Evolutionary conservation across 805 yeast species (phyloP).

Genomic region (Cyberlindnera galapagoensis): DNA sequence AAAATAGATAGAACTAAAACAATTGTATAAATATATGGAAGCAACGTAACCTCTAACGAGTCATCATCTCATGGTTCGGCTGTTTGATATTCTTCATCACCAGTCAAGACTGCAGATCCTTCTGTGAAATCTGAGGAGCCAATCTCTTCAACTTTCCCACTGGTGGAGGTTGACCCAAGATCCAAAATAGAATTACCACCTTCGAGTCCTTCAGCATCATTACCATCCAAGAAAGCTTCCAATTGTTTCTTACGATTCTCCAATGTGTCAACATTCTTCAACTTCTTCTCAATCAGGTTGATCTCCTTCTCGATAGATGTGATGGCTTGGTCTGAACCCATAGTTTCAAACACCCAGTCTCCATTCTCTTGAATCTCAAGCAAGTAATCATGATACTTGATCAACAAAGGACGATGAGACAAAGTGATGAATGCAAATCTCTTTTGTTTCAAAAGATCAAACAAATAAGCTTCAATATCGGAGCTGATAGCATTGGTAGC

Average conservation of each 20-base stretch:
- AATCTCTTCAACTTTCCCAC: too few species aligned
- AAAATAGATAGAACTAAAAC: neutral
- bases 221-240: slow-evolving; percentile 29
- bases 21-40: neutral
- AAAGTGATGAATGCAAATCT: slow-evolving; percentile 75
- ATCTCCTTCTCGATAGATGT: slow-evolving; percentile 72
- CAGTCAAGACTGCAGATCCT: neutral
- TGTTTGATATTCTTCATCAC: too few species aligned
- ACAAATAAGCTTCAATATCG: slow-evolving; percentile 83
- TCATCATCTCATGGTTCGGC: neutral
- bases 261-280: slow-evolving; percentile 53
- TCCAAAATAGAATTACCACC: too few species aligned
- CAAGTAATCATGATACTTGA: slow-evolving; percentile 77
- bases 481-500: slow-evolving; percentile 90
- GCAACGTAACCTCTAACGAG: neutral
- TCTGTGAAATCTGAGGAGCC: too few species aligned
- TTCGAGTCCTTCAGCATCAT: slow-evolving; percentile 10
- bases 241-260: slow-evolving; percentile 54
- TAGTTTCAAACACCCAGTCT: slow-evolving; percentile 55
- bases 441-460: slow-evolving; percentile 64
- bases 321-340: slow-evolving; percentile 60
- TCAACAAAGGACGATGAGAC: slow-evolving; percentile 74
- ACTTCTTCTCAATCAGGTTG: slow-evolving; percentile 51
- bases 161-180: too few species aligned
- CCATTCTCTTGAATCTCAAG: slow-evolving; percentile 59